Base-by-base conservation (phyloP, 2,329 filamentous ascomycete species). In the Nannizziopsis barbatae region DNA sequence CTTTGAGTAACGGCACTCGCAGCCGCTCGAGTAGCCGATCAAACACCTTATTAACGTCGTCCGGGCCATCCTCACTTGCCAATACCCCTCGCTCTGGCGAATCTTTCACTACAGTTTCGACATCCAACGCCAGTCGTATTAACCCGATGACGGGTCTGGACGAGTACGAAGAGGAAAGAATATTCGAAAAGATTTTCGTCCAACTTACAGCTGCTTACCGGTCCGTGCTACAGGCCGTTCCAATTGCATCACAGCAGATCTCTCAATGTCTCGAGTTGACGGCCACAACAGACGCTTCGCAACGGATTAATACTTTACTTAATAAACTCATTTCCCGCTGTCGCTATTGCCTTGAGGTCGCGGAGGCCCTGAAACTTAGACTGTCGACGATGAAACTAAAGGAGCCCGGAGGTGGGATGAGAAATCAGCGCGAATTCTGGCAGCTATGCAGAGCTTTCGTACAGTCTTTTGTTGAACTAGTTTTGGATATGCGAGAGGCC, bases 81-180 rank as follows among this genome's bases (percentile, higher is more conserved):
- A 75, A 75, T n/a, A 93, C 86, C 0, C 86, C 87, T 40, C 80
- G 85, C 18, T 93, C 86, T 6, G 84, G 83, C 38, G 87, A 94
- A 58, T 86, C 85, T 0, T 93, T 92, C 61, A 75, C 70, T 73
- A 54, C 65, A 57, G 59, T 64, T 57, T 60, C 70, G 49, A 68
- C 65, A 14, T 65, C 69, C 22, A 71, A 65, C 18, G 64, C 72
- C 47, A 69, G 71, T 27, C 71, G 75, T 37, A 74, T 75, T 38
- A 73, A 72, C 41, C 68, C 71, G 6, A 63, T 78, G 39, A 74
- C 70, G 8, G 84, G 87, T 44, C 77, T 81, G 43, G 75, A 77
- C 41, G 75, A 78, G 49, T 76, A 76, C 2, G 84, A 87, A 54
- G 86, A 94, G 53, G 87, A 94, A 57, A 75, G 77, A 12, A 76